phyloP scores from a whole-genome alignment of 2,329 filamentous ascomycete species.

The Byssothecium circinans region DNA sequence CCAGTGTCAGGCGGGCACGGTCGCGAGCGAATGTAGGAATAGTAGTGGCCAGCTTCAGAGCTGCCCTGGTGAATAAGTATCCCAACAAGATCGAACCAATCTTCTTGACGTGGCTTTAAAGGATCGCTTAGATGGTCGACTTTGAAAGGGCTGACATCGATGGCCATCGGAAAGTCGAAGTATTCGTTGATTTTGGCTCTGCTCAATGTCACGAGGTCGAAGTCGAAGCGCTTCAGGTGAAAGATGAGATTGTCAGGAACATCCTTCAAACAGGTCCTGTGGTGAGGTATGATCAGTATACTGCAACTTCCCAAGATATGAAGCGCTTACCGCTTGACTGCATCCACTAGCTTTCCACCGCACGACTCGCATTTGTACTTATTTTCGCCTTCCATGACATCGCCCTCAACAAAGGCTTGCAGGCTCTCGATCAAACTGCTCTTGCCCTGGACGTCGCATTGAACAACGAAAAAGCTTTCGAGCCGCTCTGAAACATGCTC shows the following conservation, averaged over 20 bases:
- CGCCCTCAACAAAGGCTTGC: constrained; percentile 92
- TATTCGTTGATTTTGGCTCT: constrained; percentile 94
- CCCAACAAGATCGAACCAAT: constrained; percentile 91
- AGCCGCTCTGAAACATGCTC: constrained; percentile 87
- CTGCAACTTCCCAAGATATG: neutral
- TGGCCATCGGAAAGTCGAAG: constrained; percentile 80
- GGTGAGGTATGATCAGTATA: constrained; percentile 14
- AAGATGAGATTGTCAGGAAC: constrained; percentile 94
- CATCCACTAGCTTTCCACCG: constrained; percentile 79
- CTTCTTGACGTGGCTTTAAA: constrained; percentile 58
- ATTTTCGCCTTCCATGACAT: constrained; percentile 97
- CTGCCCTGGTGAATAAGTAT: constrained; percentile 91
- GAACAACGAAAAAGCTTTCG: constrained; percentile 91
- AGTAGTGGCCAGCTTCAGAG: constrained; percentile 94
- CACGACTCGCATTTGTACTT: constrained; percentile 97
- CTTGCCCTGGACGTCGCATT: constrained; percentile 96
- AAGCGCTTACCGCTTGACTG: constrained; percentile 72
- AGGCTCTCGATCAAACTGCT: constrained; percentile 80
- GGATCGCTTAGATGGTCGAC: constrained; percentile 77
- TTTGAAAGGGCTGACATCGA: constrained; percentile 89
- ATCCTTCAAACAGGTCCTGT: constrained; percentile 83
- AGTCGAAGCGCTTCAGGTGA: constrained; percentile 87
- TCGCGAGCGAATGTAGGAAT: constrained; percentile 88
- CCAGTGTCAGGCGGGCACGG: constrained; percentile 55
- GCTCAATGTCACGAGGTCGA: constrained; percentile 74